A percentile compares a stretch with the other conserved stretches of the same genome.
These are phyloP conservation scores for Spatholobus suberectus DNA, from an alignment of 306 rosid genomes.

Conservation along the genomic window DNA sequence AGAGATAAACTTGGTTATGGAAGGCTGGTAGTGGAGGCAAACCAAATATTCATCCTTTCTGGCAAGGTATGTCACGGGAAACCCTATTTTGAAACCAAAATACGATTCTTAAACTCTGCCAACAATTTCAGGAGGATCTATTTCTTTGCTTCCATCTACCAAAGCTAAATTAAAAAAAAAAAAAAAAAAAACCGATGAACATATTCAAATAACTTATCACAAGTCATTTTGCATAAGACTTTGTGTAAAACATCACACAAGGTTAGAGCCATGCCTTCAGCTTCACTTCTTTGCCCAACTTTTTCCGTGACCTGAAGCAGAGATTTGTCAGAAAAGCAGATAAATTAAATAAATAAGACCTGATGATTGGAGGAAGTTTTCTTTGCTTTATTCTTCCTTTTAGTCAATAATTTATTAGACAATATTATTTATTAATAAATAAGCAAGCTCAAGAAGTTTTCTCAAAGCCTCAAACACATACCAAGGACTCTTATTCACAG, in stretches of 20 bases:
- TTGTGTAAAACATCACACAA: background rate
- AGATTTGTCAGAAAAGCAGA: background rate
- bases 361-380: background rate
- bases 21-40: background rate
- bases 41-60: slow-evolving; percentile 17
- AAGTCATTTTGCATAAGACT: background rate
- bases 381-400: slow-evolving; percentile 2
- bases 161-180: background rate
- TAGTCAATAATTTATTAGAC: slow-evolving; percentile 22
- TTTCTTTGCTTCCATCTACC: slow-evolving; percentile 4
- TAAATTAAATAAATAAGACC: slow-evolving; percentile 2
- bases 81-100: background rate
- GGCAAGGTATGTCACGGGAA: background rate
- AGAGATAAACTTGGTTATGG: background rate
- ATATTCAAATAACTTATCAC: slow-evolving; percentile 9
- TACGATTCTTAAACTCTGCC: background rate
- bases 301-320: slow-evolving; percentile 56
- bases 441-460: slow-evolving; percentile 16
- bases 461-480: background rate
- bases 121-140: slow-evolving; percentile 14
- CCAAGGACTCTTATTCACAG: slow-evolving; percentile 5
- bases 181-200: background rate
- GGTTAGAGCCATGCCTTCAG: slow-evolving; percentile 51
- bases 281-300: slow-evolving; percentile 42
- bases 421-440: background rate